These are phyloP conservation scores for Penicillium sp. DNA, from an alignment of 2,329 filamentous ascomycete genomes.

Conservation along the genomic window DNA sequence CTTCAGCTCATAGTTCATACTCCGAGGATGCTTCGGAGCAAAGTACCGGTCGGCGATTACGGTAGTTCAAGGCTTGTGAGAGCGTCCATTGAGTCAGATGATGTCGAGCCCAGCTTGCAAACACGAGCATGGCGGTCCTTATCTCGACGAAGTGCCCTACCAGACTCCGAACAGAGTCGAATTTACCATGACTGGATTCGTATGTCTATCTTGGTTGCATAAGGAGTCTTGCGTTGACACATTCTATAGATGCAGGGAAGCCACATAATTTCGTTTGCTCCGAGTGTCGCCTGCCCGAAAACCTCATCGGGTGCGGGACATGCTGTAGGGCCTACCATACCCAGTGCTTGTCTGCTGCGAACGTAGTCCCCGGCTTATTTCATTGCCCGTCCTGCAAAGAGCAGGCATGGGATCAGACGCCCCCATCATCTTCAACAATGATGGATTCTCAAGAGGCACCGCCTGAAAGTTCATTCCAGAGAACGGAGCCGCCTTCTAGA, in stretches of 20 bases:
- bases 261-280: constrained; percentile 33
- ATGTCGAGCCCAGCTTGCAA: background rate
- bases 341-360: constrained; percentile 17
- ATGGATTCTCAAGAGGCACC: background rate
- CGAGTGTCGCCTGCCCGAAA: constrained; percentile 24
- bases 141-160: background rate
- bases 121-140: background rate
- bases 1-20: background rate
- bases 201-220: constrained; percentile 8
- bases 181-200: constrained; percentile 33
- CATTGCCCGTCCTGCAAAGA: constrained; percentile 27
- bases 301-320: constrained; percentile 27
- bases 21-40: background rate
- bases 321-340: constrained; percentile 34
- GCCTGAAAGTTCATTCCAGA: background rate
- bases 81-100: constrained; percentile 11
- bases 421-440: constrained; percentile 1
- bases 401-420: constrained; percentile 22
- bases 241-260: constrained; percentile 23
- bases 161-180: constrained; percentile 15
- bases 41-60: background rate
- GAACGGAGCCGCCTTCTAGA: background rate
- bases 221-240: constrained; percentile 4
- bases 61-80: background rate
- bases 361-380: constrained; percentile 12